A percentile compares a stretch with the other conserved stretches of the same genome.
Conservation (phyloP, 2,329 filamentous ascomycete species). For the Claviceps pusilla region DNA sequence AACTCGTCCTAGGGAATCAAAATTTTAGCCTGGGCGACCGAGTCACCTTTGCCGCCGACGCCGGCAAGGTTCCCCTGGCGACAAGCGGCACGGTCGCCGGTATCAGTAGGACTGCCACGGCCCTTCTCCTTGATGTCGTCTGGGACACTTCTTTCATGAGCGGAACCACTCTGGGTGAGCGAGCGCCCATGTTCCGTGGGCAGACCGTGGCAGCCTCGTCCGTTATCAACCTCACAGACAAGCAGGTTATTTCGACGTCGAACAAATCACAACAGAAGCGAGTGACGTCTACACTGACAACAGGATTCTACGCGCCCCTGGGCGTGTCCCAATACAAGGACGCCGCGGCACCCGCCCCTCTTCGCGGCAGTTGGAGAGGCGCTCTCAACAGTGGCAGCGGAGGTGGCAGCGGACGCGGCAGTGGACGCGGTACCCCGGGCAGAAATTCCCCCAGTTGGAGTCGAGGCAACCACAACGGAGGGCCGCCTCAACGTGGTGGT, state of each 20-base stretch:
- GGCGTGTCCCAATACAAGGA: conserved; percentile 49
- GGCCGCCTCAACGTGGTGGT: conserved; percentile 18
- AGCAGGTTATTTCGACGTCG: conserved; percentile 61
- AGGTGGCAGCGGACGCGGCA: not conserved
- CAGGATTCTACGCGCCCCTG: conserved; percentile 38
- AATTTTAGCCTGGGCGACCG: conserved; percentile 74
- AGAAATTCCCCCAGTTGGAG: conserved; percentile 21
- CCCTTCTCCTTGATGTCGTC: conserved; percentile 73
- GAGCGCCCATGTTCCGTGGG: conserved; percentile 84
- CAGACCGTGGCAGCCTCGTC: conserved; percentile 80
- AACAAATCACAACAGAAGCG: conserved; percentile 35
- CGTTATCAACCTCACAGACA: conserved; percentile 73
- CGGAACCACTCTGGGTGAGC: conserved; percentile 76
- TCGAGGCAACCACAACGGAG: conserved; percentile 25
- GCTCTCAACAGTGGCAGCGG: conserved; percentile 30
- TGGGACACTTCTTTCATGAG: conserved; percentile 97
- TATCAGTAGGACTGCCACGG: conserved; percentile 73
- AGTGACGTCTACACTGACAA: conserved; percentile 33
- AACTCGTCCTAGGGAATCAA: conserved; percentile 78
- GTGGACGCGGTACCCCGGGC: conserved; percentile 20
- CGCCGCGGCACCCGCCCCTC: conserved; percentile 36
- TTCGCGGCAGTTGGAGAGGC: conserved; percentile 43
- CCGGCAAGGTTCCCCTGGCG: conserved; percentile 87
- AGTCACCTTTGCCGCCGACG: conserved; percentile 81
- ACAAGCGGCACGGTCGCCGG: conserved; percentile 88